Base-by-base conservation (phyloP, 1,139 yeast species). In the Magnusiomyces paraingens region DNA sequence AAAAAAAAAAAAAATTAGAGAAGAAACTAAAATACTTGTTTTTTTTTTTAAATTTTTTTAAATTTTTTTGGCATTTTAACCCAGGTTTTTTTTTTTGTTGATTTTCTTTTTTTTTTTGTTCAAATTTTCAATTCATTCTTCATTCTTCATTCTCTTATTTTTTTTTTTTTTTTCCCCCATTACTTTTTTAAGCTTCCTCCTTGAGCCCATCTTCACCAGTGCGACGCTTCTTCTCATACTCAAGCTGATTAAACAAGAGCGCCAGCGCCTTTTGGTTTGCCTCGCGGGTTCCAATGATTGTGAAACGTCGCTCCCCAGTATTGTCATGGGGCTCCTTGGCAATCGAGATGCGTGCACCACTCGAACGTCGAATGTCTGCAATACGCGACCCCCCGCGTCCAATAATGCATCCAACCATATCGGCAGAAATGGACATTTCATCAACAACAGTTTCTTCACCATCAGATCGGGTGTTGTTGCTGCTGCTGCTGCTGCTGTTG, bases 341-440 rank as follows among this genome's bases (percentile, higher is more conserved):
- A 59, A 90, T 88, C 11, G 84, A 82, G 66, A 90, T 89, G 52
- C 82, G 80, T 35, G 96, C 93, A 42, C 93, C 93, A 55, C 91
- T 81, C 47, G 79, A 79, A 63, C 86, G 82, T 62, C 96, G 79
- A 53, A 90, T 86, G 55, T 91, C 95, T 67, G 87, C 94, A 62
- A 90, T 88, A 71, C 95, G 80, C 47, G 87, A 74, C 47, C 96
- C 96, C 61, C 84, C 84, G 64, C 85, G 85, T 61, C 97, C 97
- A 64, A 90, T 88, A 56, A 90, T 77, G 51, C 96, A 42, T 49
- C 97, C 97, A 51, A 90, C 96, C 74, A 84, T 83, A 57, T 84
- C 90, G 61, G 86, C 84, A 43, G 95, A 89, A 67, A 89, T 85
- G 20, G 80, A 72, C 39, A 84, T 74, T 36, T 53, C 53, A 38